Evolutionary conservation across 768 basidiomycete genomes (phyloP).

Genomic region (Leucogyrophana mollusca): DNA sequence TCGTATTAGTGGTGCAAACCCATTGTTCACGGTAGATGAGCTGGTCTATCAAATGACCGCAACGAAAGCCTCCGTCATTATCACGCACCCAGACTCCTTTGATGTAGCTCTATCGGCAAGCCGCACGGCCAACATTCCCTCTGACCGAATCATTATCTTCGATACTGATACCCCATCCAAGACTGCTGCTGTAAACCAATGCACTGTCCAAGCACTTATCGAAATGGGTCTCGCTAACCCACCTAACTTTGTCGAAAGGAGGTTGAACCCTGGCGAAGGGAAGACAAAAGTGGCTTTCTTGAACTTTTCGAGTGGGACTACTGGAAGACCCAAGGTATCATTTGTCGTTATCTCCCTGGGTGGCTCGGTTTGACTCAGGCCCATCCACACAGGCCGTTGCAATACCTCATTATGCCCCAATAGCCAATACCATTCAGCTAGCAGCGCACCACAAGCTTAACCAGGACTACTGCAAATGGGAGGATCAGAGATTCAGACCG

Average conservation of each 20-base stretch:
- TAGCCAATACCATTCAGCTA: conserved; percentile 63
- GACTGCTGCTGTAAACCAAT: conserved; percentile 10
- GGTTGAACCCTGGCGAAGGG: conserved; percentile 55
- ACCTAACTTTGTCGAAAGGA: conserved; percentile 46
- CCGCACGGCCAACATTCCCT: conserved; percentile 36
- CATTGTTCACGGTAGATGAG: conserved; percentile 55
- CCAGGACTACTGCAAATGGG: conserved; percentile 39
- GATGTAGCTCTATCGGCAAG: conserved; percentile 46
- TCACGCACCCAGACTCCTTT: conserved; percentile 46
- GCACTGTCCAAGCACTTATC: conserved; percentile 48
- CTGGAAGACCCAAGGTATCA: conserved; percentile 74
- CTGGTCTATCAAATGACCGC: conserved; percentile 54
- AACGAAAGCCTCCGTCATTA: conserved; percentile 45
- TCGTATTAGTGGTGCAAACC: conserved; percentile 54
- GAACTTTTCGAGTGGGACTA: conserved; percentile 75
- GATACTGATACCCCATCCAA: conserved; percentile 16
- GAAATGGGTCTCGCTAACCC: conserved; percentile 42
- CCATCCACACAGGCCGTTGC: conserved; percentile 46
- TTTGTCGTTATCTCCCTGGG: neutral
- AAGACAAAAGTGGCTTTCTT: conserved; percentile 70
- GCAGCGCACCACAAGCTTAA: conserved; percentile 53
- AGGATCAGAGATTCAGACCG: conserved; percentile 52
- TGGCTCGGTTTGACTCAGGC: too few relatives aligned
- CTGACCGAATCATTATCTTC: conserved; percentile 44
- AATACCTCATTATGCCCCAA: conserved; percentile 56